Percentiles rank a stretch among this genome's conserved stretches.
Evolutionary conservation across 2,329 filamentous ascomycete species (phyloP).

Genomic region (Trichoderma harzianum): DNA sequence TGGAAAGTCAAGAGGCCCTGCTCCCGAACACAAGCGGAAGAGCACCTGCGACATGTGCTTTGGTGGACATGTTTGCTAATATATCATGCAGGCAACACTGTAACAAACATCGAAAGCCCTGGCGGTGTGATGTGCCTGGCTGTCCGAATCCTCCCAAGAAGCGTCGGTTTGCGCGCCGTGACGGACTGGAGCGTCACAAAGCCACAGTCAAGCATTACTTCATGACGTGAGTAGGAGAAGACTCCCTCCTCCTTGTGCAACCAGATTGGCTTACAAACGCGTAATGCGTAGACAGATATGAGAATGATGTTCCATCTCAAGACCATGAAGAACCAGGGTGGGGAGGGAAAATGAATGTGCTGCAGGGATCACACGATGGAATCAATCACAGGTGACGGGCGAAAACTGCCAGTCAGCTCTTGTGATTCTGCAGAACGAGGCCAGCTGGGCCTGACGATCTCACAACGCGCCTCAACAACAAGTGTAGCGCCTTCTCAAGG

Average conservation of each 20-base stretch:
- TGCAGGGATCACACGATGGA: not conserved
- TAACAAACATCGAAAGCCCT: slow-evolving; percentile 43
- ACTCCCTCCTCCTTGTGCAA: not conserved
- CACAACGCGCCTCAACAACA: not conserved
- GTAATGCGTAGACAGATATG: not conserved
- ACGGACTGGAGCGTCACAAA: slow-evolving; percentile 42
- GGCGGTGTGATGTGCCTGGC: slow-evolving; percentile 37
- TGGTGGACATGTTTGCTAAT: slow-evolving; percentile 15
- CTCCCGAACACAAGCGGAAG: not conserved
- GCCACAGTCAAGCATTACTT: slow-evolving; percentile 38
- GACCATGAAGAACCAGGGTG: not conserved
- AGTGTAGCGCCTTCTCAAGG: not conserved
- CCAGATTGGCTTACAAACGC: not conserved
- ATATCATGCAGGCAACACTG: slow-evolving; percentile 36
- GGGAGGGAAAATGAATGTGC: not conserved
- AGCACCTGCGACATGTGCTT: slow-evolving; percentile 1
- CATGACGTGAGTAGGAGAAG: slow-evolving; percentile 25
- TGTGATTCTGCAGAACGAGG: not conserved
- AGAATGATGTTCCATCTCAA: not conserved
- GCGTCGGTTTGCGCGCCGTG: slow-evolving; percentile 40
- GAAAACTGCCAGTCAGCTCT: not conserved
- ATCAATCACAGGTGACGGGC: not conserved
- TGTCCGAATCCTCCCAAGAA: slow-evolving; percentile 42
- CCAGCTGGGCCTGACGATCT: not conserved
- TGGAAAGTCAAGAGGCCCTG: not conserved